Evolutionary conservation across 208 protist species (phyloP).

Genomic region (Histomonas meleagridis): DNA sequence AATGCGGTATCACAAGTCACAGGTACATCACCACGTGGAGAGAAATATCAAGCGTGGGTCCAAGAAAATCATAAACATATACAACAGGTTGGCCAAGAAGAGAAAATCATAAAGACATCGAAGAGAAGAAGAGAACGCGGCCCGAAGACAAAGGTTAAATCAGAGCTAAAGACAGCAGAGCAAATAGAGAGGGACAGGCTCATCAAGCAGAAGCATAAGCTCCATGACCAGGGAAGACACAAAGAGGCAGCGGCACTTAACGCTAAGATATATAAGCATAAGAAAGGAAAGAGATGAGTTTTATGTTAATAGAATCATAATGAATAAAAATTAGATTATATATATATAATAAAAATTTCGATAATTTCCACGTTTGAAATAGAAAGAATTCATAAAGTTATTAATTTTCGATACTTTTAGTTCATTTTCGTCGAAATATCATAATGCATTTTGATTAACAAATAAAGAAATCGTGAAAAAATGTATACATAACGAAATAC

Average conservation of each 20-base stretch:
- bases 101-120: not conserved
- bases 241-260: not conserved
- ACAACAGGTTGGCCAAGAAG: not conserved
- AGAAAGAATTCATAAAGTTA: too few relatives aligned
- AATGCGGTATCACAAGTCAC: not conserved
- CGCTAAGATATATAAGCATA: not conserved
- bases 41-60: conserved; percentile 25
- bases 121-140: not conserved
- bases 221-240: not conserved
- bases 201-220: conserved; percentile 23
- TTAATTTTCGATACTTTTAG: too few relatives aligned
- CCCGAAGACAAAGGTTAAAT: not conserved
- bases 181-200: not conserved
- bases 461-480: too few relatives aligned
- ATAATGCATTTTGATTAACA: too few relatives aligned
- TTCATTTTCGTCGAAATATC: too few relatives aligned
- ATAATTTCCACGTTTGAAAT: too few relatives aligned
- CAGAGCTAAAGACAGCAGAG: not conserved
- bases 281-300: too few relatives aligned
- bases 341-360: too few relatives aligned
- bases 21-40: not conserved
- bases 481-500: too few relatives aligned
- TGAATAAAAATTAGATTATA: too few relatives aligned
- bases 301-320: too few relatives aligned
- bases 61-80: not conserved